Evolutionary conservation across 805 yeast genomes (phyloP), one percentile per base, ranked within the genome.

Genomic region (Peterozyma toletana): DNA sequence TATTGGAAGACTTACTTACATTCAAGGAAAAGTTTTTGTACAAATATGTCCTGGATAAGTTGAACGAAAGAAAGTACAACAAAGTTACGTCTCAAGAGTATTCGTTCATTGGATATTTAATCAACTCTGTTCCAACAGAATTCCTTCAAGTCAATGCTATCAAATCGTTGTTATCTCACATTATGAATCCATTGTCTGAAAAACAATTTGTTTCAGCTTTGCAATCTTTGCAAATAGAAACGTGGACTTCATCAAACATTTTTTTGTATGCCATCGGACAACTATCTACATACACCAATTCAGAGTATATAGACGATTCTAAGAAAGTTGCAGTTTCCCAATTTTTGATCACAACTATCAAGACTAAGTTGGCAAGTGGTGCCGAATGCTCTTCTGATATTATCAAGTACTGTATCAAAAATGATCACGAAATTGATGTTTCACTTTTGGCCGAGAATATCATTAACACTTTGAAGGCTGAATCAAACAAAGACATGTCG

Each of bases 181-280:
- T 43, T 5, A 18, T 43, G 30, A 44, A 44, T 30, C 43, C 43
- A 3, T 33, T 39, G 5, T 27, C 36, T 2, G 46, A 44, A n/a
- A 44, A 44, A 14, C 40, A 40, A 14, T 43, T 43, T 35, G 27
- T 30, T 6, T 35, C 37, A 11, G 41, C 38, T 3, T 33, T 44
- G 16, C 43, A 44, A 16, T 16, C 21, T 5, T 37, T 44, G 16
- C 35, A 36, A 21, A 33, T 44, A 7, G 43, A 36, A n/a, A 14
- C 15, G 9, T 44, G 46, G 46, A 21, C 27, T 21, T 21, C 27
- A 21, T 21, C 27, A 21, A 21, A 21, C 7, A 21, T 21, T 7
- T 21, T 21, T 7, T 21, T 21, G 27, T 21, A 21, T 21, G 27
- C 27, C 4, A 39, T 33, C 11, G 13, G 13, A 27, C 30, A 31